Base-by-base conservation (phyloP, 805 yeast genomes). In the Barnettozyma populi region DNA sequence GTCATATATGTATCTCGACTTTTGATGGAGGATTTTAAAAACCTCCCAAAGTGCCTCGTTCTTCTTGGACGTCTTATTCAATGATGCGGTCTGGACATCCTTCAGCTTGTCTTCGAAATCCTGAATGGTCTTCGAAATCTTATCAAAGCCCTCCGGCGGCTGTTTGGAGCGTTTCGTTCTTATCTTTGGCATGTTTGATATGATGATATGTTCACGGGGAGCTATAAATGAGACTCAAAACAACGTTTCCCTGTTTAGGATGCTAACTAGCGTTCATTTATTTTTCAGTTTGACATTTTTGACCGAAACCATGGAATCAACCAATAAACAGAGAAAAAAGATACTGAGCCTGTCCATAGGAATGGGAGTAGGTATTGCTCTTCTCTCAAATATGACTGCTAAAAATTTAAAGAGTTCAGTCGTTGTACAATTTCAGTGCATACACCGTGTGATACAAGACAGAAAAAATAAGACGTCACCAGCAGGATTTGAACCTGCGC, bases 91-190 rank as follows among this genome's bases (percentile, higher is more conserved):
- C 46, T 78, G 79, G 4, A 74, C 71, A 27, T 76, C 81, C 62
- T 80, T 81, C 51, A 88, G 65, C 52, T 78, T 76, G 20, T 69
- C 68, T 18, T 74, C 77, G 54, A 84, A 84, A 47, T 82, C 82
- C 2, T 66, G 64, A 14, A 89, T 58, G 0, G 90, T 83, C 2
- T 86, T 83, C 52, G 79, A 79, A 11, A 90, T 74, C 55, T 80
- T 81, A 3, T 74, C 76, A 61, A 75, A 89, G 5, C 92, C 97
- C 3, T 74, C 80, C 1, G 97, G 97, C 0, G 90, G 82, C 31
- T 68, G 65, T 44, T 78, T 68, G 39, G 61, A 66, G 37, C 79
- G 65, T 38, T 61, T 66, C 2, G 73, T 65, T 49, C 61, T 65
- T 45, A 70, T 62, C 45, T 72, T 74, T 14, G 81, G 74, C 84